Evolutionary conservation across 169 alveolate genomes (phyloP).

Genomic region (Plasmodium gaboni): DNA sequence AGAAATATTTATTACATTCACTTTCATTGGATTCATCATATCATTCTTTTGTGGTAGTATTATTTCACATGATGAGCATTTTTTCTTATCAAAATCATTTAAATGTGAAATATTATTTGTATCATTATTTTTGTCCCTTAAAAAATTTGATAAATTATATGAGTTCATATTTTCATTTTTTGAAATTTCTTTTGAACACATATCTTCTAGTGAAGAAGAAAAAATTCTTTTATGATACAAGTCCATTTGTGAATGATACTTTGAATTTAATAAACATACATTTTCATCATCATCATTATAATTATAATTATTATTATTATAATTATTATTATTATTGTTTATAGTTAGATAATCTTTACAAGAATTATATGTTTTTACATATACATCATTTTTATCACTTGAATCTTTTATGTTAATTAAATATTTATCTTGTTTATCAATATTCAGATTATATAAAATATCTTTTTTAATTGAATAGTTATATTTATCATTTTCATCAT

Average conservation of each 20-base stretch:
- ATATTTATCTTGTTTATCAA: neutral
- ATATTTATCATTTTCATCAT: neutral
- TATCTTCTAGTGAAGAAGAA: neutral
- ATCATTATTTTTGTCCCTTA: neutral
- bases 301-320: too few species aligned
- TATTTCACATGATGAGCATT: constrained; percentile 28
- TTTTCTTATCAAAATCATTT: constrained; percentile 15
- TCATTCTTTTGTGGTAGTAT: constrained; percentile 10
- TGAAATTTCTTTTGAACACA: neutral
- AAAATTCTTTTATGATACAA: neutral
- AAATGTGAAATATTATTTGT: constrained; percentile 13
- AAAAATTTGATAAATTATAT: neutral
- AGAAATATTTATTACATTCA: constrained; percentile 7
- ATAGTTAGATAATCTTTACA: neutral
- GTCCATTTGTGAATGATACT: neutral
- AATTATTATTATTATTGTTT: neutral
- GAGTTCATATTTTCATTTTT: neutral
- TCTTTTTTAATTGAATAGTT: constrained; percentile 3
- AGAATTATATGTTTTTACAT: too few species aligned
- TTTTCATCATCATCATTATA: neutral
- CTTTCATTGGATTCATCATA: neutral
- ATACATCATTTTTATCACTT: constrained; percentile 10
- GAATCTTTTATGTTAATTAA: constrained; percentile 22
- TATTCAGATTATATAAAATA: neutral
- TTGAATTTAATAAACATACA: neutral